Evolutionary conservation across 2,329 filamentous ascomycete genomes (phyloP), one percentile per base, ranked within the genome.

Genomic region (Fusarium buharicum): DNA sequence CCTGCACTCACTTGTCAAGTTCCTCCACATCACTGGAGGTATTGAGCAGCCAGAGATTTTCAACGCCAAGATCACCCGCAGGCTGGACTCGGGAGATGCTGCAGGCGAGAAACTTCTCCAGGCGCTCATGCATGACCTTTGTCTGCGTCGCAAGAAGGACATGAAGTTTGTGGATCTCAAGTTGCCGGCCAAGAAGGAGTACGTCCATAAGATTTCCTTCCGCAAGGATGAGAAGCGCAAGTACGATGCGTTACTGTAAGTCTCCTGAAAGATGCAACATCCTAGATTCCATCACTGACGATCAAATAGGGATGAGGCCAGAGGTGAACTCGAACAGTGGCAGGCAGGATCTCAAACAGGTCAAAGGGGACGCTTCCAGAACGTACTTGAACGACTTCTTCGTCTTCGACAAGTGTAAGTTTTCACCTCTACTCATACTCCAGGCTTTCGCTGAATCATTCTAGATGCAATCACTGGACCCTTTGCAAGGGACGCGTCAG

Each of bases 91-190:
- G 6, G 86, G 85, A 2, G 82, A 87, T 14, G 73, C 77, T 1
- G 78, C 81, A 30, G 89, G 87, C 12, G 87, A 86, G 43, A 75
- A 82, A 11, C 78, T 94, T 4, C 81, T 96, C 4, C 90, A 94
- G 70, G 83, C 86, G 6, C 81, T 96, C 39, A 93, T 96, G 86
- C 82, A 83, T n/a, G 87, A 90, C 16, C 84, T 96, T 41, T 95
- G 91, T 68, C 81, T 97, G 18, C 86, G 93, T 33, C 86, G 93
- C 33, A 90, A 88, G 74, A 97, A 97, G 73, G 89, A 94, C 52
- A 96, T 97, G 92, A 83, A 84, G 6, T 96, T 96, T 70, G 85
- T 97, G 48, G 91, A 96, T 65, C 79, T 96, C 17, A 90, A 87
- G 60, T 81, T 96, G 9, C 92, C 93, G 0, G 81, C 87, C 13